Evolutionary conservation across 345 rosid species (phyloP).

Genomic region (Litchi chinensis): DNA sequence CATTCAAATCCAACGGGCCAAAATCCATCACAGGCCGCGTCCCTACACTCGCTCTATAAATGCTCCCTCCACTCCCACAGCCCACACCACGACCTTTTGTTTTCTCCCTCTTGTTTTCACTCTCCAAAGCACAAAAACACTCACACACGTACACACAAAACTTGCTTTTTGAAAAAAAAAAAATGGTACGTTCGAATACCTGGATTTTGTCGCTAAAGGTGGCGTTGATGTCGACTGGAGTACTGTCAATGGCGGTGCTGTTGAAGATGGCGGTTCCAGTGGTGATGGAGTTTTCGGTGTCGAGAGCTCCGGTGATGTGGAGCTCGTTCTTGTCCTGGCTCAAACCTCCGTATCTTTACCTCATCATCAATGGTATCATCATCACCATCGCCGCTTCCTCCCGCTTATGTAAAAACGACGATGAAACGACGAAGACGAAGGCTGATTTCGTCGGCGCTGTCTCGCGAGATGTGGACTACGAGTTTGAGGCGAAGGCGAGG

Average conservation of each 20-base stretch:
- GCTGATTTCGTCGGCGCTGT: background rate
- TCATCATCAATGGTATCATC: conserved; percentile 56
- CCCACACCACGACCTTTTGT: background rate
- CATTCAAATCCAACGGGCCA: conserved; percentile 19
- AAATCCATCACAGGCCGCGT: background rate
- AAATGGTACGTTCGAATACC: conserved; percentile 32
- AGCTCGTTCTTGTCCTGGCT: conserved; percentile 51
- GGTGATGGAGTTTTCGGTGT: conserved; percentile 33
- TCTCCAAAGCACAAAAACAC: conserved; percentile 3
- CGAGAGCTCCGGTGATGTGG: conserved; percentile 44
- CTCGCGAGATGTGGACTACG: background rate
- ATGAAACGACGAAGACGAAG: conserved; percentile 1
- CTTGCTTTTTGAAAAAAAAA: background rate
- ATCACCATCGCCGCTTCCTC: conserved; percentile 56
- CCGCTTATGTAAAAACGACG: conserved; percentile 33
- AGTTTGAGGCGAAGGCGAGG: background rate
- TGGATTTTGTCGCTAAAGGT: conserved; percentile 34
- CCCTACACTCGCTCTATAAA: conserved; percentile 28
- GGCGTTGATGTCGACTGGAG: conserved; percentile 40
- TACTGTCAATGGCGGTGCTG: conserved; percentile 35
- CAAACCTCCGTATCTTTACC: conserved; percentile 57
- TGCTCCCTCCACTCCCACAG: background rate
- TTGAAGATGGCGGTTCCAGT: conserved; percentile 39
- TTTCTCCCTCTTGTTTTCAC: background rate
- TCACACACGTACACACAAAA: background rate